Conservation (phyloP, 805 yeast species). For the Candida railenensis region DNA sequence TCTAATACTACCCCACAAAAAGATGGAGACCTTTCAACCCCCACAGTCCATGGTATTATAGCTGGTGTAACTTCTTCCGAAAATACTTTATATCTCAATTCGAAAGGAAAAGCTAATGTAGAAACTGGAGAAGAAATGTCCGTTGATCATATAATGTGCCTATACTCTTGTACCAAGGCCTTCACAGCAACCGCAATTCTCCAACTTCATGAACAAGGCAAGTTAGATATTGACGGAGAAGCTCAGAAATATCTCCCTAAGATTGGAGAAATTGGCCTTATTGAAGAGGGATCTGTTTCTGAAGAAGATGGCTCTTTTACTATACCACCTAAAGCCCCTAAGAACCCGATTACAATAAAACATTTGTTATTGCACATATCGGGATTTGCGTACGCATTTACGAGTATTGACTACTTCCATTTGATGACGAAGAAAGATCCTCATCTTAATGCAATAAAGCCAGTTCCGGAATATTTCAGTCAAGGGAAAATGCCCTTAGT, state of each 20-base stretch:
- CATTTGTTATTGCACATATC: slow-evolving; percentile 31
- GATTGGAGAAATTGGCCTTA: slow-evolving; percentile 24
- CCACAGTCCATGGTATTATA: slow-evolving; percentile 18
- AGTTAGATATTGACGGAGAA: slow-evolving; percentile 32
- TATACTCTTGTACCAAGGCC: slow-evolving; percentile 32
- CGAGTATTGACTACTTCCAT: slow-evolving; percentile 26
- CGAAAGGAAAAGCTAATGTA: slow-evolving; percentile 19
- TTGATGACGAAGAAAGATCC: slow-evolving; percentile 18
- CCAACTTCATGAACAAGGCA: slow-evolving; percentile 30
- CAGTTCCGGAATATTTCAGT: slow-evolving; percentile 22
- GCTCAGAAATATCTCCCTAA: slow-evolving; percentile 32
- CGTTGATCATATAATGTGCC: slow-evolving; percentile 18
- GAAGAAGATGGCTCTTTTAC: slow-evolving; percentile 22
- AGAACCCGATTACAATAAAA: slow-evolving; percentile 22
- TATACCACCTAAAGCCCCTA: slow-evolving; percentile 22
- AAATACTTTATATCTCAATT: slow-evolving; percentile 22
- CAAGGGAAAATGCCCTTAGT: slow-evolving; percentile 26
- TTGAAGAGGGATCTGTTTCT: slow-evolving; percentile 25
- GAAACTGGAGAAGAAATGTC: slow-evolving; percentile 14
- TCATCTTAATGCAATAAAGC: slow-evolving; percentile 17
- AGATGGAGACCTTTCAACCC: neutral
- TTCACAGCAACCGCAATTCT: slow-evolving; percentile 37
- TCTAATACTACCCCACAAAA: neutral
- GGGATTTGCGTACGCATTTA: slow-evolving; percentile 36
- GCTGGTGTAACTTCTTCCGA: slow-evolving; percentile 27